Evolutionary conservation across 2,329 filamentous ascomycete genomes (phyloP), one percentile per base, ranked within the genome.

Genomic region (Calonectria henricotiae): DNA sequence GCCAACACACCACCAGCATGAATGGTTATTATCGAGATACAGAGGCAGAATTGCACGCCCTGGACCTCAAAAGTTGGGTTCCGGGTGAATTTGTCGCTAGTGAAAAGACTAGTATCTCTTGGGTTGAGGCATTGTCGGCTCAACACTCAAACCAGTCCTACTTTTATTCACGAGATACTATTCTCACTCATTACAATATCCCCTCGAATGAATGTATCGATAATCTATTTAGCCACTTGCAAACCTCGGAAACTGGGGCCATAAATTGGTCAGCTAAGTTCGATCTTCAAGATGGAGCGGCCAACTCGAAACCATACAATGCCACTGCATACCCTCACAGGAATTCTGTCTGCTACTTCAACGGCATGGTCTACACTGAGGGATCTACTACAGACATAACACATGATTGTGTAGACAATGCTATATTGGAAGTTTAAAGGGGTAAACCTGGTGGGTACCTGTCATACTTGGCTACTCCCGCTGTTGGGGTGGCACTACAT

Each of bases 301-400:
- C 46, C 46, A 49, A 49, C 12, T 27, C 46, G 6, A 49, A 27
- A 11, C 9, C 23, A 6, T 12, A 27, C 46, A 23, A 49, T 7
- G 46, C 46, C 23, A 49, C 46, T 4, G 46, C 46, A 15, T 49
- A 49, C 46, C 46, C 46, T 15, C 46, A 49, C 23, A 49, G 46
- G 27, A 49, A 49, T 11, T 27, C 46, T 4, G 5, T 27, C 46
- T 49, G 27, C 46, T 49, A 11, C 12, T 49, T 49, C 46, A 49
- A 49, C 12, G 8, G 27, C 5, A 49, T 49, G 46, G 13, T 49
- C 11, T 27, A 49, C 25, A 49, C 46, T 27, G 46, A 49, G 11
- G 46, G 46, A 6, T 11, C 23, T 15, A 49, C 46, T 27, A 49
- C 46, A 5, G 20, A 49, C 5, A 9, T 49, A 13, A 49, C 46